Evolutionary conservation across 768 basidiomycete genomes (phyloP), one percentile per base, ranked within the genome.

Genomic region (Lentinula raphanica): DNA sequence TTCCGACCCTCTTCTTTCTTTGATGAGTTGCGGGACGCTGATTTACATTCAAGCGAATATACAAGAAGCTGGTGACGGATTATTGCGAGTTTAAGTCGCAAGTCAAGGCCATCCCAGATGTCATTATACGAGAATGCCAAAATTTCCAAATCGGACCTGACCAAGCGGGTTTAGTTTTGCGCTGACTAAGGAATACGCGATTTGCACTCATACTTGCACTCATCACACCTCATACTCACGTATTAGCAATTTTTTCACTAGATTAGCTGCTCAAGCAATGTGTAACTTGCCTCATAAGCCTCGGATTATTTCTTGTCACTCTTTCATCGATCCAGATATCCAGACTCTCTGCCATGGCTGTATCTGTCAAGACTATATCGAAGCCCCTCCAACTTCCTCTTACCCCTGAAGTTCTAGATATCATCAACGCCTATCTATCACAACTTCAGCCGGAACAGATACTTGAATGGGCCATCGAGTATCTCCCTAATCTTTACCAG

Each of bases 401-500:
- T 49, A 76, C 83, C 1, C 57, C 71, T 56, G 82, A 81, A 51
- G 76, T 86, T 59, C 79, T 96, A 38, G 72, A 75, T 21, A 67
- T 73, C 29, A 84, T 94, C 75, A 98, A 98, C 68, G 77, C 75
- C 9, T 73, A 92, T 67, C 85, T 99, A 8, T 77, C 77, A 35
- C 68, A 78, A 1, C 82, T 92, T 59, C 78, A 84, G 0, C 93
- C 97, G 1, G 87, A 92, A 63, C 81, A 93, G 60, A 92, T 98
- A 63, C 80, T 99, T 54, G 65, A 69, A 68, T 98, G 96, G 96
- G 92, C 88, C 1, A 68, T 94, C 50, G 80, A 83, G 44, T 79
- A 92, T 64, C 75, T 98, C 17, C 90, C 94, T 0, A 79, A 81
- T 6, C 76, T 98, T 19, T 86, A 85, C 71, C 96, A 99, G 70